phyloP scores from a whole-genome alignment of 768 basidiomycete genomes.

The Calocybe gangraenosa region DNA sequence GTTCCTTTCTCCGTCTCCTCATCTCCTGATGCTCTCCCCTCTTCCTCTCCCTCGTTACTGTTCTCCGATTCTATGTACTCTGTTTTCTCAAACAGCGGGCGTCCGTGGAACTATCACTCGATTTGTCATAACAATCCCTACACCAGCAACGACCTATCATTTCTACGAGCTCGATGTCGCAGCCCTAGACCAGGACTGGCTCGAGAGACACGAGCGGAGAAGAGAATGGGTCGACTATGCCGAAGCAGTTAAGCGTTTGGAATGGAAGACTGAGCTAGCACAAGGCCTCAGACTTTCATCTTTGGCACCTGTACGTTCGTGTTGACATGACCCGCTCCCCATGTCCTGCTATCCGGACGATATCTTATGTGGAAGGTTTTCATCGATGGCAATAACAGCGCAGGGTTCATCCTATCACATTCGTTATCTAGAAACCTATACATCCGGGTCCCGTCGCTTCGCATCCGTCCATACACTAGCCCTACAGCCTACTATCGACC shows the following conservation, averaged over 20 bases:
- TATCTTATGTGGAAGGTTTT: too few relatives aligned
- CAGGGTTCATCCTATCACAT: slow-evolving; percentile 14
- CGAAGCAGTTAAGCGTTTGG: slow-evolving; percentile 68
- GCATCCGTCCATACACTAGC: slow-evolving; percentile 25
- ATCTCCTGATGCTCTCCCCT: slow-evolving; percentile 61
- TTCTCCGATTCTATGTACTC: slow-evolving; percentile 21
- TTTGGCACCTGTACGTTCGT: slow-evolving; percentile 41
- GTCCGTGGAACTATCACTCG: slow-evolving; percentile 84
- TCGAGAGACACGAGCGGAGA: slow-evolving; percentile 73
- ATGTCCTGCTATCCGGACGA: too few relatives aligned
- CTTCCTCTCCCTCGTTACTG: slow-evolving; percentile 25
- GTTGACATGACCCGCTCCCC: too few relatives aligned
- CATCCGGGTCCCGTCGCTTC: slow-evolving; percentile 17
- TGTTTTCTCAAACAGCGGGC: slow-evolving; percentile 58
- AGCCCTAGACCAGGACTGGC: slow-evolving; percentile 73
- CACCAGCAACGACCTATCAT: slow-evolving; percentile 79
- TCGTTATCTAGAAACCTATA: slow-evolving; percentile 21
- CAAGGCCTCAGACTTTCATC: slow-evolving; percentile 73
- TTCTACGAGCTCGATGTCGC: slow-evolving; percentile 87
- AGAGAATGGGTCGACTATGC: slow-evolving; percentile 89
- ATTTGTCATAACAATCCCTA: slow-evolving; percentile 78
- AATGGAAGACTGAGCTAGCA: slow-evolving; percentile 84
- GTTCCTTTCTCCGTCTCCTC: slow-evolving; percentile 69
- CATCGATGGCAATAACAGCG: slow-evolving; percentile 9
- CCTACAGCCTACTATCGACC: slow-evolving; percentile 16